These are phyloP conservation scores for Pogostemon cablin DNA, from an alignment of 257 asterid species.

Conservation along the genomic window DNA sequence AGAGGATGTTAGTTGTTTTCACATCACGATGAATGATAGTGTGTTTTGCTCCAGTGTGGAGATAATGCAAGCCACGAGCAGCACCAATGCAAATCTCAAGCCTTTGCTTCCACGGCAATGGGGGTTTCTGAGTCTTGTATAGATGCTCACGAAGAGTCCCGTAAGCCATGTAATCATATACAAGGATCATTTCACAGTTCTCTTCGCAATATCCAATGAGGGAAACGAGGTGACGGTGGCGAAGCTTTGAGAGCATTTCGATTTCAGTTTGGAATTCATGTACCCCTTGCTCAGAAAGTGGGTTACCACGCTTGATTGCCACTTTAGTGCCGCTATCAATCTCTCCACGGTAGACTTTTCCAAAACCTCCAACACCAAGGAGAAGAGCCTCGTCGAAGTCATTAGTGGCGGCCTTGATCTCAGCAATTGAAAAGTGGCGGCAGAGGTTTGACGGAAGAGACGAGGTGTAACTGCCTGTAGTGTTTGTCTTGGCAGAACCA, in stretches of 20 bases:
- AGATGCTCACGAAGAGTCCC: constrained; percentile 92
- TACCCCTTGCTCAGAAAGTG: constrained; percentile 82
- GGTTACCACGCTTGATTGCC: constrained; percentile 94
- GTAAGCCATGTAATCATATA: constrained; percentile 84
- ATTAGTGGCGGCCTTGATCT: constrained; percentile 81
- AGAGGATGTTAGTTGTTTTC: constrained; percentile 87
- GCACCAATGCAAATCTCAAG: constrained; percentile 90
- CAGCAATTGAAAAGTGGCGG: constrained; percentile 86
- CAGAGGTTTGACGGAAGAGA: constrained; percentile 87
- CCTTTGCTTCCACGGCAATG: constrained; percentile 90
- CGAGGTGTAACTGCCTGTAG: constrained; percentile 80
- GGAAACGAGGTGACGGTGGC: constrained; percentile 88
- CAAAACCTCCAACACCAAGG: constrained; percentile 92
- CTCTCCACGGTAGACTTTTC: constrained; percentile 83
- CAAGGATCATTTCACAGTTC: constrained; percentile 89
- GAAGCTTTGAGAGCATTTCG: constrained; percentile 93
- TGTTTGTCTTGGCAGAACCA: constrained; percentile 72
- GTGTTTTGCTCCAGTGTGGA: constrained; percentile 88
- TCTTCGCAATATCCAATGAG: constrained; percentile 89
- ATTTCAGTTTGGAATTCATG: constrained; percentile 94
- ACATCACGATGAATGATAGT: constrained; percentile 92
- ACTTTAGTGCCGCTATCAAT: constrained; percentile 85
- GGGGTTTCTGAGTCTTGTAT: constrained; percentile 85
- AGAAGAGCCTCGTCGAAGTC: constrained; percentile 76
- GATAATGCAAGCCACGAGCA: constrained; percentile 89